Conservation (phyloP, 345 rosid species). For the Eucalyptus curtisii region DNA sequence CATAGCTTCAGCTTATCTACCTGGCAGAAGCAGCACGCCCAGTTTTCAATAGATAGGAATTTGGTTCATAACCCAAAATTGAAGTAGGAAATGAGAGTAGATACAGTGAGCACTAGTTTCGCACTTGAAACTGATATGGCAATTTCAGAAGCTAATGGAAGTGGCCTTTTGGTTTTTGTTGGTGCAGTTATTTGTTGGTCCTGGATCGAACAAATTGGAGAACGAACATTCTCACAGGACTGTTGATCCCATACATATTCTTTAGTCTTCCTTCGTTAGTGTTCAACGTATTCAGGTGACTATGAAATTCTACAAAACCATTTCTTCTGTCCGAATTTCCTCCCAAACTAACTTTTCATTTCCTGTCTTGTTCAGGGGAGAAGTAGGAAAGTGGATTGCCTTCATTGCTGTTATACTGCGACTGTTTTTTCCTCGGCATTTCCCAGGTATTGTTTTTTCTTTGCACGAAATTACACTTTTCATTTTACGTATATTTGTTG, state of each 20-base stretch:
- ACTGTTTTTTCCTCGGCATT: slow-evolving; percentile 66
- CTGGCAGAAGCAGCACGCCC: not conserved
- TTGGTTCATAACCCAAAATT: not conserved
- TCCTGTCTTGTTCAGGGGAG: slow-evolving; percentile 43
- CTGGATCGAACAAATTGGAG: slow-evolving; percentile 94
- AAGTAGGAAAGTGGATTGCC: slow-evolving; percentile 92
- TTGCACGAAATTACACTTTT: not conserved
- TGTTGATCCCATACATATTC: slow-evolving; percentile 84
- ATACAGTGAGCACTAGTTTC: not conserved
- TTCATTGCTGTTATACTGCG: slow-evolving; percentile 58
- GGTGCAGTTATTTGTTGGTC: slow-evolving; percentile 68
- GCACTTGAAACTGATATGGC: not conserved
- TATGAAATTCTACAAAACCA: not conserved
- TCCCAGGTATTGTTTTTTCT: slow-evolving; percentile 45
- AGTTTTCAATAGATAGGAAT: not conserved
- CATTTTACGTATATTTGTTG: not conserved
- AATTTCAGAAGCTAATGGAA: not conserved
- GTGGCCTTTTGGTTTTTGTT: not conserved
- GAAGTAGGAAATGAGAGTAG: not conserved
- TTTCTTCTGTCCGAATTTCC: not conserved
- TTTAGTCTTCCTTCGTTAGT: slow-evolving; percentile 64
- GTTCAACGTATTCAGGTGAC: slow-evolving; percentile 70
- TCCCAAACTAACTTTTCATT: not conserved
- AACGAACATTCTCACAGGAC: slow-evolving; percentile 82
- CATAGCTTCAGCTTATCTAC: not conserved